Percentiles rank a stretch among this genome's conserved stretches.
These are phyloP conservation scores for Durusdinium trenchii DNA, from an alignment of 73 alveolate species.

Conservation along the genomic window DNA sequence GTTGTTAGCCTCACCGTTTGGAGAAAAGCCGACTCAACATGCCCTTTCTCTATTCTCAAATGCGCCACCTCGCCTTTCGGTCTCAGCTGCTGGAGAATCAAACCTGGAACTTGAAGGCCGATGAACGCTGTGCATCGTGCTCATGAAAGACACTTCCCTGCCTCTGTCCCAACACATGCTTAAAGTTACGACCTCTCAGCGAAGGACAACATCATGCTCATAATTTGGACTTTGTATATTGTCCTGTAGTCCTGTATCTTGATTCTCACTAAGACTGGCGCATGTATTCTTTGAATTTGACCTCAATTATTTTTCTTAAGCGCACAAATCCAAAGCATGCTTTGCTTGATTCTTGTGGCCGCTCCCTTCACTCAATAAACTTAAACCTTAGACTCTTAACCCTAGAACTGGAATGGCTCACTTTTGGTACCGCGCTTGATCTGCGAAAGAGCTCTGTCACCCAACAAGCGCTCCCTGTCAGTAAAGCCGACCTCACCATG, in stretches of 20 bases:
- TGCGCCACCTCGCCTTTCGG: constrained; percentile 57
- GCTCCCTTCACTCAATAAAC: neutral
- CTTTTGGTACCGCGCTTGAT: constrained; percentile 10
- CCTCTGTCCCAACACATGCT: constrained; percentile 78
- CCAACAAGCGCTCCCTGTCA: constrained; percentile 83
- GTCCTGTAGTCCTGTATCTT: neutral
- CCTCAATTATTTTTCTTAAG: neutral
- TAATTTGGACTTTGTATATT: neutral
- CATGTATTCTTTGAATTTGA: constrained; percentile 79
- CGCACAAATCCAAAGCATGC: neutral
- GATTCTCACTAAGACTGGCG: neutral
- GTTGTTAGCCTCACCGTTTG: too few species aligned
- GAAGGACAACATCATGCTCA: neutral
- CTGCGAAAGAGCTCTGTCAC: constrained; percentile 72
- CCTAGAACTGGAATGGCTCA: neutral
- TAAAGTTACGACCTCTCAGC: constrained; percentile 83
- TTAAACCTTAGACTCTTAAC: neutral
- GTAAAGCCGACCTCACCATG: constrained; percentile 51
- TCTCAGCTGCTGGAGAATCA: constrained; percentile 63
- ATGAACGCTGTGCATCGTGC: too few species aligned
- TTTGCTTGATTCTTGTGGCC: neutral
- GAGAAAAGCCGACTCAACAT: too few species aligned
- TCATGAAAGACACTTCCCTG: neutral
- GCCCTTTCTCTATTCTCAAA: too few species aligned
- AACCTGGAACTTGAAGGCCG: neutral